These are phyloP conservation scores for Baorangia bicolor DNA, from an alignment of 768 basidiomycete species.

Conservation along the genomic window DNA sequence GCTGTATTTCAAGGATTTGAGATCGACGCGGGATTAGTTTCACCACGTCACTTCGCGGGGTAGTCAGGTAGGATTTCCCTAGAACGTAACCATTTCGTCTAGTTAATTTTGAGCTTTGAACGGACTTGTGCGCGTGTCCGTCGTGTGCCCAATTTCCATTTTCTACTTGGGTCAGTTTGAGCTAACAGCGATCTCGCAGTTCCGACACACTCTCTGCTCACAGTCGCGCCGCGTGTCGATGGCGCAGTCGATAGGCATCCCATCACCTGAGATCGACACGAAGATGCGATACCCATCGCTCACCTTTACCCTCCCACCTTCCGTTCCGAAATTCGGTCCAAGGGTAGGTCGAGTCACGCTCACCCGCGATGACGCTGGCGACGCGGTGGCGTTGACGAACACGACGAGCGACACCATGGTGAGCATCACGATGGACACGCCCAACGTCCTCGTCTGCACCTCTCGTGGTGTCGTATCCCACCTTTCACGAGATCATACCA, in stretches of 20 bases:
- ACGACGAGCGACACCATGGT: neutral
- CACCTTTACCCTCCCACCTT: slow-evolving; percentile 13
- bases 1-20: neutral
- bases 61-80: neutral
- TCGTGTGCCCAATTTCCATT: neutral
- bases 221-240: neutral
- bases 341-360: slow-evolving; percentile 25
- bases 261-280: neutral
- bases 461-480: slow-evolving; percentile 77
- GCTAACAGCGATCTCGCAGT: neutral
- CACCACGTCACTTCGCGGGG: too few relatives aligned
- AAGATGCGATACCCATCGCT: slow-evolving; percentile 13
- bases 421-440: slow-evolving; percentile 51
- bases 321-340: slow-evolving; percentile 22
- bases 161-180: neutral
- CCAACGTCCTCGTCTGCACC: slow-evolving; percentile 58
- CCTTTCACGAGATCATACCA: slow-evolving; percentile 62
- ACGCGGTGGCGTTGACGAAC: neutral
- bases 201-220: neutral
- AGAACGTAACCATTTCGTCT: neutral
- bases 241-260: slow-evolving; percentile 1
- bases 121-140: neutral
- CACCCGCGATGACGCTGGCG: slow-evolving; percentile 4
- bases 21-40: slow-evolving; percentile 5
- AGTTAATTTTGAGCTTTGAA: neutral